These are phyloP conservation scores for Populus euphratica DNA, from an alignment of 345 rosid genomes.

Conservation along the genomic window DNA sequence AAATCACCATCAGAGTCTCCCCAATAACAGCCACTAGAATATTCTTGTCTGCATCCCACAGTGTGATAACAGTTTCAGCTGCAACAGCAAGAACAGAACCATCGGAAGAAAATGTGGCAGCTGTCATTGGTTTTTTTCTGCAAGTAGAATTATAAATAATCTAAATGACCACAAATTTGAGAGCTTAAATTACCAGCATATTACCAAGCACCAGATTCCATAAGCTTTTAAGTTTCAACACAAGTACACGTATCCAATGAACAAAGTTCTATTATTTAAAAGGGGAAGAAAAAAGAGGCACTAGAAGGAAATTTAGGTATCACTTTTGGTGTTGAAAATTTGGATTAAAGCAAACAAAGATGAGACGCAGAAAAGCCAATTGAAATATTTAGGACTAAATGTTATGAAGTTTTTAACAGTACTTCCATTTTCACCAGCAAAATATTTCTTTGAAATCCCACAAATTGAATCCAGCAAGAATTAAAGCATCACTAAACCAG, in stretches of 20 bases:
- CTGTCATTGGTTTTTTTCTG: conserved; percentile 88
- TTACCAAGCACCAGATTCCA: not conserved
- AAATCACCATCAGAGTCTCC: conserved; percentile 52
- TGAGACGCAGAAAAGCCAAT: not conserved
- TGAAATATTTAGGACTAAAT: not conserved
- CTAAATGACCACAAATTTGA: not conserved
- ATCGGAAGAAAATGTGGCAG: conserved; percentile 90
- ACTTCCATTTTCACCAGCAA: not conserved
- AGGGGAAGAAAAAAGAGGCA: not conserved
- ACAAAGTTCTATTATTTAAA: not conserved
- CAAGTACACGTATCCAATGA: not conserved
- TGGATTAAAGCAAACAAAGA: not conserved
- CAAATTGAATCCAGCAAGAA: not conserved
- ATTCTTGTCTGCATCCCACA: conserved; percentile 85
- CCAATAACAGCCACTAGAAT: conserved; percentile 78
- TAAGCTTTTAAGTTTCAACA: not conserved
- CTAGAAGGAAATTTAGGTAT: not conserved
- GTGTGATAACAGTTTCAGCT: conserved; percentile 77
- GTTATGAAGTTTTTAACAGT: not conserved
- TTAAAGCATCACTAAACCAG: conserved; percentile 3
- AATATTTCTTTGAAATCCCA: not conserved
- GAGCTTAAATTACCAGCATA: not conserved
- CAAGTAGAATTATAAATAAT: conserved; percentile 16
- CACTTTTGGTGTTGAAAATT: not conserved
- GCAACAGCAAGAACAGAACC: conserved; percentile 98